Conservation (phyloP, 768 basidiomycete species). For the Xanthoconium purpureum region DNA sequence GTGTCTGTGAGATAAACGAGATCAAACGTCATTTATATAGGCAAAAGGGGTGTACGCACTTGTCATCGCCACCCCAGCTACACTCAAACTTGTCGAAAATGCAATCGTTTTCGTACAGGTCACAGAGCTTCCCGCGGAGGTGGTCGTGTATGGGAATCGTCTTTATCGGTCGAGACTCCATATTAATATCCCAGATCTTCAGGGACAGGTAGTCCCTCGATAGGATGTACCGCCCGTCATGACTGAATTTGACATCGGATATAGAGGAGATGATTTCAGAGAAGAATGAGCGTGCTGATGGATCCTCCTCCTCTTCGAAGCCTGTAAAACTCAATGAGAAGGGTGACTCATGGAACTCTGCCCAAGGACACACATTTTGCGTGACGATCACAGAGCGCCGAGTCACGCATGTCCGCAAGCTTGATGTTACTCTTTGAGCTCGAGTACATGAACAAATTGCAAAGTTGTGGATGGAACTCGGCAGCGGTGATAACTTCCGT, state of each 20-base stretch:
- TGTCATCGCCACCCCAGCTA: constrained; percentile 94
- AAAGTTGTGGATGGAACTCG: constrained; percentile 96
- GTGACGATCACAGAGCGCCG: constrained; percentile 92
- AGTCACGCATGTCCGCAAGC: constrained; percentile 98
- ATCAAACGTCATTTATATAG: constrained; percentile 6
- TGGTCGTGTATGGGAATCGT: constrained; percentile 99
- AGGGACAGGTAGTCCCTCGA: constrained; percentile 96
- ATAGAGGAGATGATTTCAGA: constrained; percentile 99
- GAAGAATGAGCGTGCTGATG: constrained; percentile 96
- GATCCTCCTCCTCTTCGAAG: constrained; percentile 99
- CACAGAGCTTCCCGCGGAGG: constrained; percentile 94
- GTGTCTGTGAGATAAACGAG: constrained; percentile 51
- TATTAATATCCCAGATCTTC: constrained; percentile 99
- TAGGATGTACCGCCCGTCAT: constrained; percentile 94
- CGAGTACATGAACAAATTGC: constrained; percentile 99
- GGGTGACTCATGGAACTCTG: background rate
- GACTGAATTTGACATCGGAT: constrained; percentile 98
- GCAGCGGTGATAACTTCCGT: constrained; percentile 99
- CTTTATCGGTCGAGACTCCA: constrained; percentile 95
- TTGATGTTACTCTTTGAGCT: constrained; percentile 99
- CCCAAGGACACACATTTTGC: constrained; percentile 76
- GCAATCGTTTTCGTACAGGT: constrained; percentile 98
- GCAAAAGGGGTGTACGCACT: constrained; percentile 53
- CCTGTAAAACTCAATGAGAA: constrained; percentile 46
- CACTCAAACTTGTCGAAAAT: constrained; percentile 99